phyloP scores from a whole-genome alignment of 2,329 filamentous ascomycete genomes.

The Alternaria angustiovoidea region DNA sequence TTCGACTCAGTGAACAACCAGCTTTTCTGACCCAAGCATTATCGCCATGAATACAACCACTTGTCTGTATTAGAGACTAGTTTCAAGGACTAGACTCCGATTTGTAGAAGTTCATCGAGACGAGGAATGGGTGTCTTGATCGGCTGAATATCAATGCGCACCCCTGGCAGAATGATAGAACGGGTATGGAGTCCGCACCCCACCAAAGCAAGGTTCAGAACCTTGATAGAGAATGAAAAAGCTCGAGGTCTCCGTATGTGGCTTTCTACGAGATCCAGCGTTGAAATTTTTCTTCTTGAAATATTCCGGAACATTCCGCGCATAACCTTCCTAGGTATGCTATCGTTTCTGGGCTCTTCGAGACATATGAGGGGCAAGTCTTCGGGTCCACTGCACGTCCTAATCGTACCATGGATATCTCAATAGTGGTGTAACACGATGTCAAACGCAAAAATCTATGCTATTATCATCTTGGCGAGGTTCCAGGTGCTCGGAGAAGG shows the following conservation, averaged over 20 bases:
- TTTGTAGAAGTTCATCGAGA: neutral
- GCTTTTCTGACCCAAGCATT: neutral
- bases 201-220: neutral
- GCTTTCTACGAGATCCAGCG: neutral
- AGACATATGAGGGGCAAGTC: neutral
- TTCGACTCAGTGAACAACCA: accelerated
- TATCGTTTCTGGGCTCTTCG: neutral
- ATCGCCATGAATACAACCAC: neutral
- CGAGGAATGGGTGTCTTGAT: neutral
- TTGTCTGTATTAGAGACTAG: neutral
- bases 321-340: neutral
- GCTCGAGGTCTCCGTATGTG: neutral
- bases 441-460: neutral
- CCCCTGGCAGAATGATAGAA: neutral
- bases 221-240: neutral
- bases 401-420: neutral
- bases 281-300: neutral
- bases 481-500: neutral
- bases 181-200: neutral
- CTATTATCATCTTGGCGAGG: neutral
- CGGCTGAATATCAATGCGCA: neutral
- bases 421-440: neutral
- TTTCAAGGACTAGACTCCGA: neutral
- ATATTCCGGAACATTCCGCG: neutral
- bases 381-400: neutral